These are phyloP conservation scores for Talaromyces sp. DNA, from an alignment of 2,329 filamentous ascomycete species.

Conservation along the genomic window DNA sequence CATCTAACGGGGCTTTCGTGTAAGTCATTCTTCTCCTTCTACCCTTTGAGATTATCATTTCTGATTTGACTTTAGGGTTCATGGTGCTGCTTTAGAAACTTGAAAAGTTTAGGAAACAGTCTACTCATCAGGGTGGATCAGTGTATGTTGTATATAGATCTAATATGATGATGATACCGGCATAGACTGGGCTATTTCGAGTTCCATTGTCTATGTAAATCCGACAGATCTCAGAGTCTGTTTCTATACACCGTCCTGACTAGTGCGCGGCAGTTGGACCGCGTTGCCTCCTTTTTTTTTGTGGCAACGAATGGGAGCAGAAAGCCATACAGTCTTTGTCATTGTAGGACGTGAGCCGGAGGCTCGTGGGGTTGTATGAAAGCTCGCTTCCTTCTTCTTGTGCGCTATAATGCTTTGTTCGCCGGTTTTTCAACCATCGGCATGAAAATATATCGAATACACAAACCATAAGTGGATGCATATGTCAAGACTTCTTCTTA, in stretches of 20 bases:
- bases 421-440: neutral
- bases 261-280: neutral
- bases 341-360: neutral
- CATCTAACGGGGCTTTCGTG: constrained; percentile 49
- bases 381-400: neutral
- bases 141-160: constrained; percentile 1
- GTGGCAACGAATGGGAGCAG: neutral
- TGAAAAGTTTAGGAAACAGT: neutral
- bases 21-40: constrained; percentile 25
- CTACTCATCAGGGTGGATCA: neutral
- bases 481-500: constrained; percentile 37
- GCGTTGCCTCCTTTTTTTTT: neutral
- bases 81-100: constrained; percentile 15
- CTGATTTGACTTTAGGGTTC: constrained; percentile 15
- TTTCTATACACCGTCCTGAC: neutral
- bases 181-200: neutral
- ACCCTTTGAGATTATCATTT: neutral
- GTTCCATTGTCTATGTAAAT: neutral
- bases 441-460: neutral
- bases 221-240: neutral
- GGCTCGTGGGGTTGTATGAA: neutral
- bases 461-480: neutral
- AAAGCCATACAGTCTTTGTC: neutral
- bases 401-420: neutral
- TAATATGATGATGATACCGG: neutral